These are phyloP conservation scores for Drosera spatulata DNA, from an alignment of 179 eudicot genomes.

Conservation along the genomic window DNA sequence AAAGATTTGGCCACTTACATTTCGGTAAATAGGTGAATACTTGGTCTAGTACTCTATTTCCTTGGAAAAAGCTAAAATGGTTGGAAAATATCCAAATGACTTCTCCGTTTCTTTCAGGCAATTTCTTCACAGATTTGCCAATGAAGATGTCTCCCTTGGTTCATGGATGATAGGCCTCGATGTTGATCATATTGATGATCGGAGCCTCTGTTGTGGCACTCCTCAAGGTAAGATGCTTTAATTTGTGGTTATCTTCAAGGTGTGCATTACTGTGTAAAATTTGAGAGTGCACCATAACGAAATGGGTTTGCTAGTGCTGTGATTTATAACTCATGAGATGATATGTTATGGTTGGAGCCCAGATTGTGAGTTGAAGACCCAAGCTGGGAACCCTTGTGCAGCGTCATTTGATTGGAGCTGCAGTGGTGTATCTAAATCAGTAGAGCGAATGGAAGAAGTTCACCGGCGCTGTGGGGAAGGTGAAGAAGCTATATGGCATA, in stretches of 20 bases:
- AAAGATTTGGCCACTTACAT: slow-evolving; percentile 16
- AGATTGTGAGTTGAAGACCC: slow-evolving; percentile 27
- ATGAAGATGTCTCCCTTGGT: slow-evolving; percentile 28
- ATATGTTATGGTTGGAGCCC: not conserved
- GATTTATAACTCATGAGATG: not conserved
- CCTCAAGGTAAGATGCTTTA: slow-evolving; percentile 11
- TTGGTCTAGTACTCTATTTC: not conserved
- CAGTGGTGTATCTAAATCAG: slow-evolving; percentile 24
- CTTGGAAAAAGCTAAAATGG: not conserved
- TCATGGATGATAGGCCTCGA: slow-evolving; percentile 30
- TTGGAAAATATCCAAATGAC: not conserved
- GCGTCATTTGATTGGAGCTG: slow-evolving; percentile 30
- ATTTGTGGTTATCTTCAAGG: not conserved
- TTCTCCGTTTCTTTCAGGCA: slow-evolving; percentile 5
- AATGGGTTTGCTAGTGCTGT: not conserved
- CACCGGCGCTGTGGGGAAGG: slow-evolving; percentile 26
- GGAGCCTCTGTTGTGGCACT: slow-evolving; percentile 26
- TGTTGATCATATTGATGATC: slow-evolving; percentile 23
- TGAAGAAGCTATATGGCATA: slow-evolving; percentile 18
- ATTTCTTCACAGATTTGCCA: slow-evolving; percentile 21
- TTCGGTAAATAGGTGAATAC: slow-evolving; percentile 9
- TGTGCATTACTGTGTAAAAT: not conserved
- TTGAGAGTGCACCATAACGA: no score
- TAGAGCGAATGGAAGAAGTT: slow-evolving; percentile 21
- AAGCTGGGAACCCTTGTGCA: slow-evolving; percentile 22